A percentile compares a stretch with the other conserved stretches of the same genome.
Conservation (phyloP, 2,329 filamentous ascomycete species). For the Thielaviopsis punctulata region DNA sequence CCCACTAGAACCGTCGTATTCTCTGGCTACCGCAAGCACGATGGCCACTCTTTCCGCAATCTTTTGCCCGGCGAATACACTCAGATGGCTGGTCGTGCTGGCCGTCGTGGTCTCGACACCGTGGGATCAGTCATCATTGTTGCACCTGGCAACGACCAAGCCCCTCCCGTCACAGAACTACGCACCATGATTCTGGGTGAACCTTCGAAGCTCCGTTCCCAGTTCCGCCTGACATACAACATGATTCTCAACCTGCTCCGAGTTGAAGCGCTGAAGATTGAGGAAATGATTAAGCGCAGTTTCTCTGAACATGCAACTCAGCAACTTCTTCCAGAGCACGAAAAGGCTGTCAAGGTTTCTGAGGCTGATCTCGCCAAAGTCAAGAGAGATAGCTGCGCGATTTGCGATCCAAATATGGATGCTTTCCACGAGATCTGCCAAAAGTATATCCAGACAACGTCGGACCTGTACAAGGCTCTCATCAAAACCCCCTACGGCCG, state of each 20-base stretch:
- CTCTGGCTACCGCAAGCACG: slow-evolving; percentile 90
- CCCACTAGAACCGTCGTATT: slow-evolving; percentile 95
- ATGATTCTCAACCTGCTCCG: slow-evolving; percentile 95
- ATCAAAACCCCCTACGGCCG: slow-evolving; percentile 68
- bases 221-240: slow-evolving; percentile 96
- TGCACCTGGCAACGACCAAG: slow-evolving; percentile 64
- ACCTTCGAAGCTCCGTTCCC: slow-evolving; percentile 84
- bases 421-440: slow-evolving; percentile 68
- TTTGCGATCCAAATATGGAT: slow-evolving; percentile 68
- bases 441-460: slow-evolving; percentile 61
- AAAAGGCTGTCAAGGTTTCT: slow-evolving; percentile 82
- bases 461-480: slow-evolving; percentile 60
- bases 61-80: slow-evolving; percentile 91
- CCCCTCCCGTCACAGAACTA: slow-evolving; percentile 66
- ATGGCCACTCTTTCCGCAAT: slow-evolving; percentile 81
- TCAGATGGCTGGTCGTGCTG: slow-evolving; percentile 93
- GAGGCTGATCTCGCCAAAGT: slow-evolving; percentile 84
- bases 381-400: slow-evolving; percentile 65
- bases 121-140: slow-evolving; percentile 94
- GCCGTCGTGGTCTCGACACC: slow-evolving; percentile 77
- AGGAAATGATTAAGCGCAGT: slow-evolving; percentile 99
- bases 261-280: slow-evolving; percentile 92
- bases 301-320: slow-evolving; percentile 98
- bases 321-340: slow-evolving; percentile 81
- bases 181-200: slow-evolving; percentile 92